Base-by-base conservation (phyloP, 768 basidiomycete species). In the Exsudoporus frostii region DNA sequence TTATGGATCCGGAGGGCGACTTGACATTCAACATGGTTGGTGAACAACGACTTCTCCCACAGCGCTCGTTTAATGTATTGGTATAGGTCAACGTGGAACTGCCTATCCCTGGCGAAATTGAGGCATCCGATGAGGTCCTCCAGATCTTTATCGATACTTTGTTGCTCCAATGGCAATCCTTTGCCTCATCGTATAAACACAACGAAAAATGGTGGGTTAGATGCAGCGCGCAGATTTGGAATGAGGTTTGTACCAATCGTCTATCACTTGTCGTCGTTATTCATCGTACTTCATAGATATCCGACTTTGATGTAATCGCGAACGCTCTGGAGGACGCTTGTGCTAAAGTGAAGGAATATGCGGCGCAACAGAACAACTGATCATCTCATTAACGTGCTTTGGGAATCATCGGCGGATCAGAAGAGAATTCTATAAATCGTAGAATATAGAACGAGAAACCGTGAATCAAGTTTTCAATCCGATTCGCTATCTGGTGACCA, bases 21-120 rank as follows among this genome's bases (percentile, higher is more conserved):
- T 67, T 89, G 14, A 89, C 86, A 0, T 71, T 82, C 13, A 83
- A 78, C 57, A 91, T 93, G 89, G 89, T 88, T 27, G 3, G 57
- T 65, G 14, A 25, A 19, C 9, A 32, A 29, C 9, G 1, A 20
- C 29, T n/a, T 32, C 3, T 24, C 2, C 9, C 30, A 2, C 10
- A 7, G 25, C 37, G 11, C 8, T 47, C 10, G 10, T 36, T 6
- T 38, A 15, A 29, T n/a, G 27, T n/a, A 4, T 39, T 9, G 8
- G 14, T 36, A 34, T n/a, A 76, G 75, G 65, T 71, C 20, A 77
- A 75, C 20, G 75, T 79, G 48, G 69, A 63, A 37, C 66, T 79
- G 2, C 78, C 77, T 6, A 46, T 73, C 15, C 50, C 69, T 14
- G 55, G 58, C 7, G 57, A 60, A 8, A 51, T 76, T 57, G 13